Evolutionary conservation across 306 rosid genomes (phyloP), one percentile per base, ranked within the genome.

Genomic region (Fragaria iinumae): DNA sequence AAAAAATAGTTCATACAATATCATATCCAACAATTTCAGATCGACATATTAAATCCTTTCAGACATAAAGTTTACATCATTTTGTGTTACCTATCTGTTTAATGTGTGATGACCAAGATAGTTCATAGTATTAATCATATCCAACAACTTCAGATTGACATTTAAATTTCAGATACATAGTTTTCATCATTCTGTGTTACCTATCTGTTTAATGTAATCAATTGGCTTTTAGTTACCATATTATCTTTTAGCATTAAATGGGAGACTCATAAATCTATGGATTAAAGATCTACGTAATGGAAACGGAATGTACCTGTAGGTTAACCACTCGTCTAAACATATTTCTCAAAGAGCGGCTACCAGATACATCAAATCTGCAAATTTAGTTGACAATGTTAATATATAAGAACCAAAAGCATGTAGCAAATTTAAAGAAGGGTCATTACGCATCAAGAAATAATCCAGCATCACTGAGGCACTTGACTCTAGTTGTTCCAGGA

Each of bases 401-500:
- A 69, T 9, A 47, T 66, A 69, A 27, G 14, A 39, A 32, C 29
- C 25, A 14, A 53, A 75, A 69, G 80, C 44, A 73, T 49, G 55
- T 44, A 11, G 49, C 47, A 56, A 23, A 4, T 59, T 17, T 13
- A 6, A n/a, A 45, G 48, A 78, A 70, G 70, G 81, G 27, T 2
- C 68, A 34, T 16, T 88, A 92, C 97, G 85, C 82, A 72, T 95
- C 99, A 79, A 95, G 99, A 85, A 95, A 95, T 77, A 95, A 65
- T 20, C 97, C 97, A 48, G 96, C 98, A 84, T 95, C 98, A 77
- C 97, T 90, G n/a, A 95, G 90, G 86, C 99, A 95, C 83, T 95
- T 95, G 64, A 95, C 96, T 95, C 39, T 90, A 48, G 91, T 89
- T 56, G 86, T 76, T 76, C 77, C 66, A 11, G 90, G 88, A 74